Percentiles rank a stretch among this genome's conserved stretches.
Evolutionary conservation across 371 early-diverging fungal species (phyloP).

Genomic region (Mucor ambiguus): DNA sequence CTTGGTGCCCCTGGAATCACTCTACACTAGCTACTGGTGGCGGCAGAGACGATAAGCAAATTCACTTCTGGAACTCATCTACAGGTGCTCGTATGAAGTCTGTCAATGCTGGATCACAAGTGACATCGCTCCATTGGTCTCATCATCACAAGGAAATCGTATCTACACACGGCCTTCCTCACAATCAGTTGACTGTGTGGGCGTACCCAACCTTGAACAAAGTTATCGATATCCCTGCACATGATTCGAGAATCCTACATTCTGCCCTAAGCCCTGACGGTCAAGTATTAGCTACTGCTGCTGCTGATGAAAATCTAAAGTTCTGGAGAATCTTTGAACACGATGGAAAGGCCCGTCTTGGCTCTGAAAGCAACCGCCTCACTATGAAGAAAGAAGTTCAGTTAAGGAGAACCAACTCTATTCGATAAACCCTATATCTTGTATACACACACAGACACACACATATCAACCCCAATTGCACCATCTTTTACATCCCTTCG

Average conservation of each 20-base stretch:
- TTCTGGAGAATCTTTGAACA: conserved; percentile 94
- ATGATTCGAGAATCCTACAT: conserved; percentile 90
- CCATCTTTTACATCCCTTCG: neutral
- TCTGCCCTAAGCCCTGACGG: conserved; percentile 94
- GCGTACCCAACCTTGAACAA: conserved; percentile 81
- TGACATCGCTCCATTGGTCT: conserved; percentile 94
- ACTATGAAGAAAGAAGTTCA: conserved; percentile 10
- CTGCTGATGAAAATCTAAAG: conserved; percentile 96
- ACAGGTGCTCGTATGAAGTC: conserved; percentile 67
- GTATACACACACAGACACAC: neutral
- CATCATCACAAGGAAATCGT: conserved; percentile 91
- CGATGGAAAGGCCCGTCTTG: conserved; percentile 12
- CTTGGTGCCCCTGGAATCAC: conserved; percentile 99
- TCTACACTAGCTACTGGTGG: conserved; percentile 96
- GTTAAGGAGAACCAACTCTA: conserved; percentile 3
- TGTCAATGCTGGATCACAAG: conserved; percentile 91
- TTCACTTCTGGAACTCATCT: conserved; percentile 95
- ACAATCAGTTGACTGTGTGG: conserved; percentile 92
- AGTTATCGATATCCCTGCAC: conserved; percentile 82
- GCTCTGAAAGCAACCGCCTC: neutral
- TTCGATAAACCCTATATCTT: conserved; percentile 8
- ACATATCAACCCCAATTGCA: neutral
- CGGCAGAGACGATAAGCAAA: conserved; percentile 90
- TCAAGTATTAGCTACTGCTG: conserved; percentile 86
- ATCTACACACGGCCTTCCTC: conserved; percentile 92